A percentile compares a stretch with the other conserved stretches of the same genome.
phyloP scores from a whole-genome alignment of 805 yeast species.

The Candida peoriensis region DNA sequence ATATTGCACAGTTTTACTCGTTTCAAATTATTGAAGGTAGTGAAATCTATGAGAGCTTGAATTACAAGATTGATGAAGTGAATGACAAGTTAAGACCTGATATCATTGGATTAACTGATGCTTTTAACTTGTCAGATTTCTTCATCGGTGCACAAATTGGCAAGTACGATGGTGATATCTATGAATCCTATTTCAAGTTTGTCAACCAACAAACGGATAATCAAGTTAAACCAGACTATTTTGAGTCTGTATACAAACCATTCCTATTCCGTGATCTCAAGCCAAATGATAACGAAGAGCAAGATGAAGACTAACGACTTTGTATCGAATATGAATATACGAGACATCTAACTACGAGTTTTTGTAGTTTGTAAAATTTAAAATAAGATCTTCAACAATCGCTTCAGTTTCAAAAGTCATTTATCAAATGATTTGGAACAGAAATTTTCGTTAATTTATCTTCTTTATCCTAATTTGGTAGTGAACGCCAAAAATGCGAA shows the following conservation, averaged over 20 bases:
- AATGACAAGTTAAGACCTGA: conserved; percentile 54
- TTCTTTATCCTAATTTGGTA: too few species aligned
- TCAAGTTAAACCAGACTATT: conserved; percentile 54
- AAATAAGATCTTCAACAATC: too few species aligned
- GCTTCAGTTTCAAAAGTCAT: too few species aligned
- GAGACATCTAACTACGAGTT: too few species aligned
- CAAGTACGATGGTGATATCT: conserved; percentile 72
- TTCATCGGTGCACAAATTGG: conserved; percentile 84
- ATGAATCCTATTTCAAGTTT: conserved; percentile 68
- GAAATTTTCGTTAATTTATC: too few species aligned
- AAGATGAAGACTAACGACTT: neutral
- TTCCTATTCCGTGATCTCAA: conserved; percentile 17
- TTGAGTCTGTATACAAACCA: conserved; percentile 15
- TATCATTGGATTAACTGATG: conserved; percentile 74
- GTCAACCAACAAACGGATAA: conserved; percentile 38
- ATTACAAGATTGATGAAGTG: conserved; percentile 20
- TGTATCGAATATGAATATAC: too few species aligned
- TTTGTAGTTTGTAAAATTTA: too few species aligned
- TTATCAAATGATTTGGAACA: too few species aligned
- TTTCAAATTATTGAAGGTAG: conserved; percentile 42
- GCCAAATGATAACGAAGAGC: conserved; percentile 18
- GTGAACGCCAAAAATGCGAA: too few species aligned
- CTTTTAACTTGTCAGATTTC: conserved; percentile 75
- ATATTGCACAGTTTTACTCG: conserved; percentile 58
- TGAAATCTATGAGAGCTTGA: conserved; percentile 29